Base-by-base conservation (phyloP, 768 basidiomycete genomes). In the Strobilomyces echinocephalus region DNA sequence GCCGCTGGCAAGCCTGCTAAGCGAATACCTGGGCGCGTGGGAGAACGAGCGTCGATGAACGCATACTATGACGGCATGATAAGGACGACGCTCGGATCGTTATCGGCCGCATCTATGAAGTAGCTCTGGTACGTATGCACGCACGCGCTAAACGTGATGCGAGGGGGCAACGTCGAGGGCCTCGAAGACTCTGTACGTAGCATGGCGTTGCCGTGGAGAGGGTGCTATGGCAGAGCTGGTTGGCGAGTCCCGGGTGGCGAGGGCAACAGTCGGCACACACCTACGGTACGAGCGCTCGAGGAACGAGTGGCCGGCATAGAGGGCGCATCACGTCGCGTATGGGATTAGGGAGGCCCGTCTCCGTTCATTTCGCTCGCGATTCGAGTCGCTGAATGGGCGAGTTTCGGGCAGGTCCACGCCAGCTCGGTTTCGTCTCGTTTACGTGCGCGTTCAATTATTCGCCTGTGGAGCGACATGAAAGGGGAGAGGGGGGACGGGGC, bases 91-190 rank as follows among this genome's bases (percentile, higher is more conserved):
- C 24, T 34, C 31, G 45, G 44, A 18, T 34, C 31, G 47, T 47
- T 52, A 52, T 56, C 58, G 24, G 15, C 24, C 21, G 11, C 43
- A 63, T 54, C 53, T 47, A 51, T 62, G 56, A 61, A 30, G 24
- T n/a, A 24, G 28, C 40, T n/a, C 28, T 49, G 28, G 28, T n/a
- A n/a, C n/a, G 34, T 35, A 34, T 14, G 44, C 26, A 30, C 42
- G 24, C 35, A 20, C 39, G 18, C 9, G 12, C 36, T 50, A 36
- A 21, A 11, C 52, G 36, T 48, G 53, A 49, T 58, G 30, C 41
- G 46, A 50, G 31, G 20, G n/a, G 8, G 26, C 26, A 34, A 54
- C 49, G 36, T 53, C 38, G 50, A 57, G 15, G 40, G 11, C 26
- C 33, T 36, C 39, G 50, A 14, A 36, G 10, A 33, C 20, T 26